These are phyloP conservation scores for Dunaliella salina DNA, from an alignment of 163 green algal species.

Conservation along the genomic window DNA sequence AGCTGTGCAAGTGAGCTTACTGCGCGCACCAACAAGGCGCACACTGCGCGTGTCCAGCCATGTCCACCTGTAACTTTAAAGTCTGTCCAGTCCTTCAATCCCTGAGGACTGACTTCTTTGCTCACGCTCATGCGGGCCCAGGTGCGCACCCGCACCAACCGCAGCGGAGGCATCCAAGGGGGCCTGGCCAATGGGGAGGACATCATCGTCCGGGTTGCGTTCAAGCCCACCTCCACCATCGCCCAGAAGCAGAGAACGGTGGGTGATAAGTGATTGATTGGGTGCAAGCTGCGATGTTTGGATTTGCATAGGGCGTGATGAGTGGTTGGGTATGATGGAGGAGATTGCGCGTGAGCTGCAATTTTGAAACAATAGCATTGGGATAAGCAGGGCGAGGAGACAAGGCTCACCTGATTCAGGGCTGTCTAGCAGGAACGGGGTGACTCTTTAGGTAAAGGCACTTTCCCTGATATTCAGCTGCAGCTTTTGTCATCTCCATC, in stretches of 20 bases:
- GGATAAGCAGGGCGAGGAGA: no score
- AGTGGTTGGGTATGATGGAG: not conserved
- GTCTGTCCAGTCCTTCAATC: not conserved
- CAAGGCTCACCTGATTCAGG: no score
- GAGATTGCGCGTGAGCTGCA: not conserved
- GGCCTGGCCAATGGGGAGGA: slow-evolving; percentile 95
- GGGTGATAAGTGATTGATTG: slow-evolving; percentile 36
- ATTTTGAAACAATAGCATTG: not conserved
- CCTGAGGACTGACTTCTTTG: not conserved
- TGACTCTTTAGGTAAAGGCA: no score
- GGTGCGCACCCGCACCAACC: slow-evolving; percentile 89
- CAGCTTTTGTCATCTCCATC: no score
- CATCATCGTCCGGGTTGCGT: slow-evolving; percentile 90
- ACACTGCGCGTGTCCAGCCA: no score
- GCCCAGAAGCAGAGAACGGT: slow-evolving; percentile 87
- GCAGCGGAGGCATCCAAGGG: slow-evolving; percentile 84
- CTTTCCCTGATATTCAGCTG: no score
- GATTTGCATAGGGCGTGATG: not conserved
- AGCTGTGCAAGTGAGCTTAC: no score
- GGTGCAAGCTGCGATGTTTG: not conserved
- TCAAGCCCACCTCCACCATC: slow-evolving; percentile 98
- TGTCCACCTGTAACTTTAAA: no score
- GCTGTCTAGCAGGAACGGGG: no score
- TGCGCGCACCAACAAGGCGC: no score
- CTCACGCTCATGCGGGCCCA: slow-evolving; percentile 33